These are phyloP conservation scores for Alternaria ventricosa DNA, from an alignment of 2,329 filamentous ascomycete genomes.

Conservation along the genomic window DNA sequence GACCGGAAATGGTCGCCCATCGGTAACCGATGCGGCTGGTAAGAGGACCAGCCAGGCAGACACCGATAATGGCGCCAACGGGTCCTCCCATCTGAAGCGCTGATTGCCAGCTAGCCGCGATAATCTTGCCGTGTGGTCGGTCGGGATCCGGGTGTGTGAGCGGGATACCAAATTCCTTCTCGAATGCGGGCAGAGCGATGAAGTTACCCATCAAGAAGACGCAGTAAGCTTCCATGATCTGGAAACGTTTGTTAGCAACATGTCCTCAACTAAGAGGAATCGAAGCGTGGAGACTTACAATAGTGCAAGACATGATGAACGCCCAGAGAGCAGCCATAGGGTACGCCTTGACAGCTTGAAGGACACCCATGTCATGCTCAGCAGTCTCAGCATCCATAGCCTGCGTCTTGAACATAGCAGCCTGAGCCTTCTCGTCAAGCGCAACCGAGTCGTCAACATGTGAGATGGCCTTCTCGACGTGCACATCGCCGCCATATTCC, in stretches of 20 bases:
- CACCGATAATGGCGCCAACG: slow-evolving; percentile 66
- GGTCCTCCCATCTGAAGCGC: slow-evolving; percentile 63
- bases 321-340: slow-evolving; percentile 63
- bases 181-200: slow-evolving; percentile 60
- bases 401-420: slow-evolving; percentile 57
- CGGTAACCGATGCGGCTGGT: slow-evolving; percentile 66
- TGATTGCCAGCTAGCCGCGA: slow-evolving; percentile 64
- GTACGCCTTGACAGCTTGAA: slow-evolving; percentile 59
- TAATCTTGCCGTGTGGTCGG: slow-evolving; percentile 39
- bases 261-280: slow-evolving; percentile 11
- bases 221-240: slow-evolving; percentile 71
- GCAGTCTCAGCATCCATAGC: slow-evolving; percentile 65
- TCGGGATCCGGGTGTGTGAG: not conserved
- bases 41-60: slow-evolving; percentile 66
- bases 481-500: slow-evolving; percentile 15
- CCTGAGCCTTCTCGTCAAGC: slow-evolving; percentile 48
- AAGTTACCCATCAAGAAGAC: slow-evolving; percentile 68
- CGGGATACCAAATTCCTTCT: slow-evolving; percentile 54
- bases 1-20: slow-evolving; percentile 62
- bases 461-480: slow-evolving; percentile 31
- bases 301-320: slow-evolving; percentile 63
- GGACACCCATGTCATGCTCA: slow-evolving; percentile 60
- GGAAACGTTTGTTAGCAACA: slow-evolving; percentile 18
- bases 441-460: slow-evolving; percentile 24
- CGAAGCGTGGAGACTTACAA: slow-evolving; percentile 49